phyloP scores from a whole-genome alignment of 1,139 yeast genomes.

The Geotrichum candidum region DNA sequence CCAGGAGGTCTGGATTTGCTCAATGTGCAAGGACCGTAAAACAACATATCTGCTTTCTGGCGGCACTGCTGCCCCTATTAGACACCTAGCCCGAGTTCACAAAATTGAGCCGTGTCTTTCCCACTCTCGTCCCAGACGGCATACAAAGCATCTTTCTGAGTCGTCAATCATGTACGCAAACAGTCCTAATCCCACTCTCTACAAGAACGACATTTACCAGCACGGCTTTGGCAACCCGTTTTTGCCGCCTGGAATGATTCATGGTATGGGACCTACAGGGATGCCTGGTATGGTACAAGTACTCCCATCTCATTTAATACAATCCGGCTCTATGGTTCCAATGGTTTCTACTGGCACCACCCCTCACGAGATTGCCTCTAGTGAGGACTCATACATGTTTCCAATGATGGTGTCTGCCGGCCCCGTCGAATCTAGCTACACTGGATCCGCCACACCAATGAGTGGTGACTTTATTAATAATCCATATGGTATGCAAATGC shows the following conservation, averaged over 20 bases:
- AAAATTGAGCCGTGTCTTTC: conserved; percentile 14
- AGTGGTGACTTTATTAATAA: not conserved
- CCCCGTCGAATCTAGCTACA: conserved; percentile 2
- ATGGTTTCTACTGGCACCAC: not conserved
- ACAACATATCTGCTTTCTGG: conserved; percentile 18
- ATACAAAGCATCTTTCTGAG: conserved; percentile 15
- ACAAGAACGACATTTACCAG: conserved; percentile 9
- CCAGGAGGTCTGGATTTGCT: conserved; percentile 19
- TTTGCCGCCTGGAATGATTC: conserved; percentile 5
- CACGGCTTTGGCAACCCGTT: conserved; percentile 5
- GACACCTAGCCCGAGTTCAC: conserved; percentile 17
- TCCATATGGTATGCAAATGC: conserved; percentile 1
- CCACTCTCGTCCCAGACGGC: conserved; percentile 6
- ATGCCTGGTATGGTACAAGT: conserved; percentile 7
- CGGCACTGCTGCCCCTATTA: conserved; percentile 20
- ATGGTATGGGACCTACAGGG: not conserved
- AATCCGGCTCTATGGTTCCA: not conserved
- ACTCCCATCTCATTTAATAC: conserved; percentile 4
- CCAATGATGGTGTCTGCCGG: conserved; percentile 3
- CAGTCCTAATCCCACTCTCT: conserved; percentile 8
- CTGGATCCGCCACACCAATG: conserved; percentile 12
- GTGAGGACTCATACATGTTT: conserved; percentile 1
- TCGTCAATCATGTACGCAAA: conserved; percentile 7
- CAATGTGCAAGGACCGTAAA: conserved; percentile 15
- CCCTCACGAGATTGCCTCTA: not conserved